Percentiles rank a stretch among this genome's conserved stretches.
Evolutionary conservation across 345 rosid genomes (phyloP).

Genomic region (Salix purpurea): DNA sequence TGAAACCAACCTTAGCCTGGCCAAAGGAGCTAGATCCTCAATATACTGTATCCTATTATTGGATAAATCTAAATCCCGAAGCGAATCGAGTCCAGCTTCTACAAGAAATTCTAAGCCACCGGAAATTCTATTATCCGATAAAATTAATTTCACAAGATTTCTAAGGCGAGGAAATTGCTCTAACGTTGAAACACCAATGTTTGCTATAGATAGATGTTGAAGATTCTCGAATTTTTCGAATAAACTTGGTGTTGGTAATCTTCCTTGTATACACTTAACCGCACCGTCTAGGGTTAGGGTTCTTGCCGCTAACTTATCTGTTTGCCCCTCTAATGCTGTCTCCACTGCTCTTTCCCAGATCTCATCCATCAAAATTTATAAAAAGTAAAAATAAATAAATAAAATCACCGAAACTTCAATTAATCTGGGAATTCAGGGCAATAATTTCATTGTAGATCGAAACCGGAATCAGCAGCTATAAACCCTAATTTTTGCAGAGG

Average conservation of each 20-base stretch:
- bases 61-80: constrained; percentile 66
- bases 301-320: constrained; percentile 39
- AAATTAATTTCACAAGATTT: constrained; percentile 54
- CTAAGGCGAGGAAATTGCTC: constrained; percentile 63
- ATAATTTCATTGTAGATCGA: not conserved
- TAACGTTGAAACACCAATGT: constrained; percentile 54
- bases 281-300: constrained; percentile 69
- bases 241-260: constrained; percentile 46
- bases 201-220: constrained; percentile 63
- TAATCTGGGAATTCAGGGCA: not conserved
- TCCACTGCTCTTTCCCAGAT: constrained; percentile 78
- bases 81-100: constrained; percentile 53
- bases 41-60: constrained; percentile 67
- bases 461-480: not conserved
- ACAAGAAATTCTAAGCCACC: constrained; percentile 62
- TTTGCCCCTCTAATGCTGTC: constrained; percentile 57
- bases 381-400: not conserved
- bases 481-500: constrained; percentile 23
- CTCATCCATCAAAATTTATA: constrained; percentile 53
- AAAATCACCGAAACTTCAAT: not conserved
- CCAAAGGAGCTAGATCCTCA: constrained; percentile 68
- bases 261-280: constrained; percentile 64
- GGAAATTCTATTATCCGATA: constrained; percentile 68
- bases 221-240: constrained; percentile 60
- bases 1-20: constrained; percentile 55